Percentiles rank a stretch among this genome's conserved stretches.
These are phyloP conservation scores for Kwoniella heveanensis DNA, from an alignment of 768 basidiomycete genomes.

Conservation along the genomic window DNA sequence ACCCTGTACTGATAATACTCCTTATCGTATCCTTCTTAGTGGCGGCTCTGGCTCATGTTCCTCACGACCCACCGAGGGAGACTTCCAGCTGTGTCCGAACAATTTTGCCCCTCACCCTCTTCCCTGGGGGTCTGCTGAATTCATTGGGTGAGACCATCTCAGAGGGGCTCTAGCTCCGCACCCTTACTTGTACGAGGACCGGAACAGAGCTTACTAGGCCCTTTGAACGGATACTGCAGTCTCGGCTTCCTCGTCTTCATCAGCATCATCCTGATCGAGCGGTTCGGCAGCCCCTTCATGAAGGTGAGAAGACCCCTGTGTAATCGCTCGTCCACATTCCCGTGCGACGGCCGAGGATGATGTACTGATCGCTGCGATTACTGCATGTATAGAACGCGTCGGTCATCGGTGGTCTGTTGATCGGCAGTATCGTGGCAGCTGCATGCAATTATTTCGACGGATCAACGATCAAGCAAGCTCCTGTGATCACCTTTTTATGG, in stretches of 20 bases:
- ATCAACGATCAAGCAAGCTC: constrained; percentile 67
- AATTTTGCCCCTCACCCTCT: constrained; percentile 5
- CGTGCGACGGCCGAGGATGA: too few species aligned
- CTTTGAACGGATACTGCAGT: constrained; percentile 60
- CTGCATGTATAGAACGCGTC: constrained; percentile 66
- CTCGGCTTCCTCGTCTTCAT: constrained; percentile 82
- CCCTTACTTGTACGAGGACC: too few species aligned
- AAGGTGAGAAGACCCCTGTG: neutral
- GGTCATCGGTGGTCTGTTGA: constrained; percentile 51
- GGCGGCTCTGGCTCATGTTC: constrained; percentile 10
- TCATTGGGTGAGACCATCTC: constrained; percentile 6
- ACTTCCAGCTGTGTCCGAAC: constrained; percentile 5
- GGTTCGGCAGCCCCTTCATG: constrained; percentile 82
- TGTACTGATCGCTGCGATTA: too few species aligned
- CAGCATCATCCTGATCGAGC: constrained; percentile 73
- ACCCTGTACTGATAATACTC: neutral
- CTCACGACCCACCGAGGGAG: constrained; percentile 1
- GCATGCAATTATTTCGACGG: constrained; percentile 76
- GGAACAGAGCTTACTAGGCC: too few species aligned
- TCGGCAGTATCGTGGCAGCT: constrained; percentile 77
- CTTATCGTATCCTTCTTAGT: neutral
- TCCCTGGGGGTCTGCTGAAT: constrained; percentile 6
- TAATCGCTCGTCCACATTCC: neutral
- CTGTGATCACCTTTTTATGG: constrained; percentile 82
- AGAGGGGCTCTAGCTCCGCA: neutral